Evolutionary conservation across 169 alveolate species (phyloP).

Genomic region (Plasmodium blacklocki): DNA sequence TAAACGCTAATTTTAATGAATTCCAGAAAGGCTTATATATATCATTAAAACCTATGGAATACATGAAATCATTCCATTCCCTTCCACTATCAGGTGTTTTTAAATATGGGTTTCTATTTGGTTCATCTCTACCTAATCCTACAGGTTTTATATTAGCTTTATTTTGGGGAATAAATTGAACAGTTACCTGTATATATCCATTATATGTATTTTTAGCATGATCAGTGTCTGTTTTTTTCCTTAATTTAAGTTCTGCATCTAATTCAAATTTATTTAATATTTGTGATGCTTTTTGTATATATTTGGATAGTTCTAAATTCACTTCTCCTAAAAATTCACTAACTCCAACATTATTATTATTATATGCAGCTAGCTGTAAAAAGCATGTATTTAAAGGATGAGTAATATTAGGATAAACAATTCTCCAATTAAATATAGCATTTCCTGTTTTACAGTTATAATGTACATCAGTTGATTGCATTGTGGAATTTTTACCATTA

Average conservation of each 20-base stretch:
- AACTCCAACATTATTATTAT: slow-evolving; percentile 89
- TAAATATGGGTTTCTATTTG: slow-evolving; percentile 92
- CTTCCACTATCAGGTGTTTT: slow-evolving; percentile 92
- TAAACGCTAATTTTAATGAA: slow-evolving; percentile 75
- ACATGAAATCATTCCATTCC: slow-evolving; percentile 92
- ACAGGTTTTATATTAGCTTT: slow-evolving; percentile 92
- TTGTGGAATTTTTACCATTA: slow-evolving; percentile 81
- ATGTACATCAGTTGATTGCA: slow-evolving; percentile 93
- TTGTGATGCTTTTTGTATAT: slow-evolving; percentile 88
- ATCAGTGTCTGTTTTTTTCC: slow-evolving; percentile 80
- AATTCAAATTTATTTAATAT: slow-evolving; percentile 85
- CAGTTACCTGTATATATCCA: slow-evolving; percentile 90
- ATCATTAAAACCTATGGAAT: slow-evolving; percentile 82
- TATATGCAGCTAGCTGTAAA: slow-evolving; percentile 90
- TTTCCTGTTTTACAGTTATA: slow-evolving; percentile 91
- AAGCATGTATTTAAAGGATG: slow-evolving; percentile 92
- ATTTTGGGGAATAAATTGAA: slow-evolving; percentile 92
- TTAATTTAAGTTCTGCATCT: slow-evolving; percentile 89
- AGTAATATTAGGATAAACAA: slow-evolving; percentile 89
- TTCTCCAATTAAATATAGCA: slow-evolving; percentile 93
- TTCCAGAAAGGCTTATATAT: slow-evolving; percentile 84
- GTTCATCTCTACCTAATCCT: slow-evolving; percentile 92
- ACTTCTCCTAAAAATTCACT: slow-evolving; percentile 92
- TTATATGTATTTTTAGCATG: slow-evolving; percentile 74
- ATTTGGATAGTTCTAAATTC: slow-evolving; percentile 84